A percentile compares a stretch with the other conserved stretches of the same genome.
phyloP scores from a whole-genome alignment of 2,329 filamentous ascomycete species.

The Fusarium xylarioides region DNA sequence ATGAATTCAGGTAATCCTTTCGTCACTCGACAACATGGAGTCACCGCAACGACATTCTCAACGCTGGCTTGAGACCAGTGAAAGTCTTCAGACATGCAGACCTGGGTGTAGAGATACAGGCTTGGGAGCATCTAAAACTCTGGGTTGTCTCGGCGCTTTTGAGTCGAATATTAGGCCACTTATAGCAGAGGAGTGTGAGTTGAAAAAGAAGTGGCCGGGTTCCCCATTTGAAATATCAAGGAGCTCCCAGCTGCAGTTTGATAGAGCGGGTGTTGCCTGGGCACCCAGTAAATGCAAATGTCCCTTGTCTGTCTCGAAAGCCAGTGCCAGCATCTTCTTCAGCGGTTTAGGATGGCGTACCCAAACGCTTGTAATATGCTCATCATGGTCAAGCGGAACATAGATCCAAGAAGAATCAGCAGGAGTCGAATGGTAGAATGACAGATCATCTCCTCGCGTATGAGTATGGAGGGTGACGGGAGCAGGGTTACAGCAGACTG shows the following conservation, averaged over 20 bases:
- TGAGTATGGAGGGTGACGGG: neutral
- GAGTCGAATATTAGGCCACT: neutral
- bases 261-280: neutral
- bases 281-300: neutral
- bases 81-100: neutral
- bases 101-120: neutral
- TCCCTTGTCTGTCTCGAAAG: neutral
- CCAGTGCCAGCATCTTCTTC: neutral
- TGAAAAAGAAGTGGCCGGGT: neutral
- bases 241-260: neutral
- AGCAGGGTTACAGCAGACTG: neutral
- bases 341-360: neutral
- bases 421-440: neutral
- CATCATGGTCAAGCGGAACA: neutral
- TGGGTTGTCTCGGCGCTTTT: neutral
- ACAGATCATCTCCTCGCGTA: neutral
- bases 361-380: neutral
- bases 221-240: neutral
- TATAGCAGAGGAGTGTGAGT: neutral
- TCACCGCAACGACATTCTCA: neutral
- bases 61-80: neutral
- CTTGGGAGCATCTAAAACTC: too few species aligned
- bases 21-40: neutral
- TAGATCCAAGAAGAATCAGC: neutral
- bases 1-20: neutral